Base-by-base conservation (phyloP, 2,329 filamentous ascomycete genomes). In the Cladophialophora carrionii region DNA sequence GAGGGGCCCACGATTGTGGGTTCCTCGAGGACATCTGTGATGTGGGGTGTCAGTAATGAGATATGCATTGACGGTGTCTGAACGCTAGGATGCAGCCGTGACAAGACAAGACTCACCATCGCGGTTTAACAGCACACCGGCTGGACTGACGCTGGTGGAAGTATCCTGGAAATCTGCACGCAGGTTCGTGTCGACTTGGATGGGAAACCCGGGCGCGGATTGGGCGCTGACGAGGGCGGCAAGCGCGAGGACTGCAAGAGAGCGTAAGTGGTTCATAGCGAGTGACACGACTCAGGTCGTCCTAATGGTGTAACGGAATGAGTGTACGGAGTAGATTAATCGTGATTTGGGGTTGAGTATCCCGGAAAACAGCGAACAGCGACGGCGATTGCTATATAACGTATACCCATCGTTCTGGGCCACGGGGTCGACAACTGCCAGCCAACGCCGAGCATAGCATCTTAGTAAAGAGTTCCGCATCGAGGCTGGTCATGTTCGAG, bases 1-100 rank as follows among this genome's bases (percentile, higher is more conserved):
- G 65, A 61, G 17, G 72, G 66, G 3, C 68, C 68, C 22, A 69
- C 59, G 31, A 71, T 71, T 14, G 62, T 61, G 6, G 68, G 68
- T 17, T 51, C 48, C 1, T 64, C 66, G 20, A 64, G 61, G n/a
- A 62, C 34, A 51, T 68, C 68, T 69, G 53, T 20, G 32, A 26
- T 29, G 20, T 3, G 52, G 52, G 8, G 7, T 4, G 51, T 58
- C 12, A 62, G 26, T 20, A 24, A 17, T n/a, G n/a, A 26, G 12
- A 7, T 31, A 24, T 20, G 14, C 17, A 17, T 17, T 43, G 37
- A 7, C 26, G 17, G 7, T n/a, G 17, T n/a, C 17, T n/a, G 37
- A 17, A 17, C 37, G 37, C 4, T n/a, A 8, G 14, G 6, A 14
- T 3, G 17, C 17, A 14, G 37, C 6, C 37, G 37, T 9, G 26